Conservation (phyloP, 163 green algal species). For the Coccomyxa subellipsoidea region DNA sequence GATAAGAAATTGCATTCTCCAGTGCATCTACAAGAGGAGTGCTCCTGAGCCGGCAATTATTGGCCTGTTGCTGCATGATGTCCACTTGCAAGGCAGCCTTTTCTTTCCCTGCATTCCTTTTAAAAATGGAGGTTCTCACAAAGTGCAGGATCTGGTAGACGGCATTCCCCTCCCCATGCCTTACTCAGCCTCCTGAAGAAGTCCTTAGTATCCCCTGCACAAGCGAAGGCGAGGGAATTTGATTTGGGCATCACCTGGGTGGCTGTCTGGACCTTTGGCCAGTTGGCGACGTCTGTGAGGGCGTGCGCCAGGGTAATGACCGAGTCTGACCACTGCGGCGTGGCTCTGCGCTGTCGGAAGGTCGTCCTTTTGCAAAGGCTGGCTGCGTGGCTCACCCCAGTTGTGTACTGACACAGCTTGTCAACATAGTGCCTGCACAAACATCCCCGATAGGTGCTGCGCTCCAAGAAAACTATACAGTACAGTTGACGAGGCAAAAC, state of each 20-base stretch:
- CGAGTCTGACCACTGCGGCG: constrained; percentile 15
- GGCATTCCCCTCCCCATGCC: too few relatives aligned
- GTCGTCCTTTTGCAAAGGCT: constrained; percentile 5
- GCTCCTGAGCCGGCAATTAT: too few relatives aligned
- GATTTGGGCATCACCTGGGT: constrained; percentile 8
- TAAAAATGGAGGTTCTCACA: neutral
- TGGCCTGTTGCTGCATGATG: too few relatives aligned
- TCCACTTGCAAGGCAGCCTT: too few relatives aligned
- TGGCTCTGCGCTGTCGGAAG: constrained; percentile 4
- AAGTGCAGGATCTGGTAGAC: too few relatives aligned
- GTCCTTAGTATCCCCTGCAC: too few relatives aligned
- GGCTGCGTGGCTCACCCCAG: constrained; percentile 44
- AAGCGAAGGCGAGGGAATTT: too few relatives aligned
- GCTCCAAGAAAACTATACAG: neutral
- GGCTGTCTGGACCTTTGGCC: constrained; percentile 20
- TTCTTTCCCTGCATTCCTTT: too few relatives aligned
- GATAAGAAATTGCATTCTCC: neutral
- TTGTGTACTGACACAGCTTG: constrained; percentile 53
- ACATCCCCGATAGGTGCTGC: neutral
- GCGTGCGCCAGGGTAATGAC: constrained; percentile 15
- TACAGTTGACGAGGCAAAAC: too few relatives aligned
- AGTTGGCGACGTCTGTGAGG: constrained; percentile 28
- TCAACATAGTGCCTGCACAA: constrained; percentile 59
- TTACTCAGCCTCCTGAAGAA: too few relatives aligned
- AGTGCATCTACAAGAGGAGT: neutral